Percentiles rank a stretch among this genome's conserved stretches.
These are phyloP conservation scores for Phalaenopsis aphrodite DNA, from an alignment of 106 monocot genomes.

Conservation along the genomic window DNA sequence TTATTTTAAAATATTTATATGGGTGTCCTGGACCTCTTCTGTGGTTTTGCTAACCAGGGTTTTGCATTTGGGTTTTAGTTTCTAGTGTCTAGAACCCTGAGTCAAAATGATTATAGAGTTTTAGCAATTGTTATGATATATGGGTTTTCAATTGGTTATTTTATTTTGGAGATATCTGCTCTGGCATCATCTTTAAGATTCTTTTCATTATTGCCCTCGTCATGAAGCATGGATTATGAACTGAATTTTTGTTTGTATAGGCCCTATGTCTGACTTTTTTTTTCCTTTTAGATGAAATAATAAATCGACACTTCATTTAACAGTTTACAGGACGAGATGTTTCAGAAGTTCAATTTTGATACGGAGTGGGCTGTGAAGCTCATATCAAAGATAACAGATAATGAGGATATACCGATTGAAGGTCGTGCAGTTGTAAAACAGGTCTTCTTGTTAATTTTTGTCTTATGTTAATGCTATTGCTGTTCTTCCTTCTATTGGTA, in stretches of 20 bases:
- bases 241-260: background rate
- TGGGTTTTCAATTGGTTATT: background rate
- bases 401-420: conserved; percentile 94
- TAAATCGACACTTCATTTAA: conserved; percentile 5
- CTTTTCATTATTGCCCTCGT: background rate
- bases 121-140: background rate
- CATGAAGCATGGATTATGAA: background rate
- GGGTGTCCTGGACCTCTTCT: too few relatives aligned
- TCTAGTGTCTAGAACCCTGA: too few relatives aligned
- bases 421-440: conserved; percentile 79
- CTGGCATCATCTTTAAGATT: background rate
- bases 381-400: conserved; percentile 92
- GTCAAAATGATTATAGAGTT: background rate
- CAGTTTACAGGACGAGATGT: conserved; percentile 99
- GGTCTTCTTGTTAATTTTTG: conserved; percentile 27
- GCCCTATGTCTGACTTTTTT: background rate
- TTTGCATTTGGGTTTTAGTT: too few relatives aligned
- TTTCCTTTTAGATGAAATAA: background rate
- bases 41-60: too few relatives aligned
- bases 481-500: conserved; percentile 5
- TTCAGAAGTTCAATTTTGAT: conserved; percentile 97
- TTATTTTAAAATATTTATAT: too few relatives aligned
- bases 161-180: background rate
- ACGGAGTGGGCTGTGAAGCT: conserved; percentile 98
- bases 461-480: conserved; percentile 7